Evolutionary conservation across 2,329 filamentous ascomycete genomes (phyloP), one percentile per base, ranked within the genome.

Genomic region (Paraphaeosphaeria sporulosa): DNA sequence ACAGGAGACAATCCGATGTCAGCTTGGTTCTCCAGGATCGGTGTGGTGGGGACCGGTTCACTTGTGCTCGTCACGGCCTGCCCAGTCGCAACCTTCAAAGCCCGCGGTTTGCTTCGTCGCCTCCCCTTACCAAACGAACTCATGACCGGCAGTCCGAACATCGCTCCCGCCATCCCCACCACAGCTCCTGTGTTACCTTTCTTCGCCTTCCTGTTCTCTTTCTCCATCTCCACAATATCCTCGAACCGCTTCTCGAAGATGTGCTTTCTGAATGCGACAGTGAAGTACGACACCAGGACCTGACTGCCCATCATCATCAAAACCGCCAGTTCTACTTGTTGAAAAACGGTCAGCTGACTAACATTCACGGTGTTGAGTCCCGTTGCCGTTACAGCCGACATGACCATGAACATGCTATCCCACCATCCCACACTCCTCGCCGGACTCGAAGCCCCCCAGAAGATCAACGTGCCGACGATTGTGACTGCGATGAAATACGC

Each of bases 261-360:
- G 46, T 66, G 63, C 51, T 66, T 69, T 40, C 66, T 61, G 38
- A 69, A 69, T 6, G 60, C 65, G 40, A 69, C 58, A 17, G 66
- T 69, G 44, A 66, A 66, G 51, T 64, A 69, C n/a, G 63, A 66
- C 17, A 69, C 59, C 53, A 67, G 50, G 1, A 69, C 62, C 49
- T 67, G 66, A 58, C 56, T 69, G 36, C 66, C 66, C 49, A 69
- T 64, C 61, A 69, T 67, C 66, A 69, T 69, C 49, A 69, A 64
- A 38, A 64, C 58, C n/a, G 56, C 42, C 42, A 69, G 34, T 48
- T 66, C 66, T n/a, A 61, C 63, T 50, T 63, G 60, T 38, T 63
- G 60, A 46, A 69, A 69, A 2, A 58, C 60, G 34, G 66, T 69
- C 49, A 69, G 59, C 47, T 69, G 64, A 38, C 66, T 69, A n/a